Evolutionary conservation across 345 rosid species (phyloP), one percentile per base, ranked within the genome.

Genomic region (Gossypium mustelinum): DNA sequence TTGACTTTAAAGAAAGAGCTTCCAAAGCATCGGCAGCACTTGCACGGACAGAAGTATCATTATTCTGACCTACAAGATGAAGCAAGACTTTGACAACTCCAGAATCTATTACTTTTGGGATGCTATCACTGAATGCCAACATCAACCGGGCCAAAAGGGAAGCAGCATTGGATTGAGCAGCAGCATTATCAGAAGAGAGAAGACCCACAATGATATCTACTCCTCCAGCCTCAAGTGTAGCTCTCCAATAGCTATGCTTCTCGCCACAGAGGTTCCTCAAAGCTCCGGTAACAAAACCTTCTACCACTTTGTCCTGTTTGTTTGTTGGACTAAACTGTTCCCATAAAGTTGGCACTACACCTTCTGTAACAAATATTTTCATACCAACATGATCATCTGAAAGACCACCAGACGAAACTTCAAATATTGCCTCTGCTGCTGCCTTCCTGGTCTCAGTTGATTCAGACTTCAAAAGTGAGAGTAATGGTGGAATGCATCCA

Each of bases 401-500:
- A 62, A 85, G 86, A 34, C 92, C 90, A 75, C 89, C 92, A 44
- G 86, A 84, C 8, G 98, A 94, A 70, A 90, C 96, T 85, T 87
- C 95, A 81, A 79, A 90, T 57, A 91, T 82, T 3, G 98, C 94
- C 74, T 90, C 95, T 7, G 97, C 90, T 4, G 94, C 93, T 54
- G 87, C 94, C 74, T 85, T 89, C 83, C 88, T 84, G 20, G 89
- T 89, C 29, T 89, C 96, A 77, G 82, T 74, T 24, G 86, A 84
- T 54, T 86, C 87, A 47, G 97, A 91, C 77, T 89, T 90, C 86
- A 94, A 75, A 79, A 91, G 92, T 3, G 87, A 87, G 57, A 94
- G 88, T 68, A 94, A 73, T 10, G 97, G 98, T 0, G 95, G 98
- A 75, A 91, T 86, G 74, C 97, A 92, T 68, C 98, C 97, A 29